These are phyloP conservation scores for Umbelopsis sp. DNA, from an alignment of 192 early-diverging fungal species.

Conservation along the genomic window DNA sequence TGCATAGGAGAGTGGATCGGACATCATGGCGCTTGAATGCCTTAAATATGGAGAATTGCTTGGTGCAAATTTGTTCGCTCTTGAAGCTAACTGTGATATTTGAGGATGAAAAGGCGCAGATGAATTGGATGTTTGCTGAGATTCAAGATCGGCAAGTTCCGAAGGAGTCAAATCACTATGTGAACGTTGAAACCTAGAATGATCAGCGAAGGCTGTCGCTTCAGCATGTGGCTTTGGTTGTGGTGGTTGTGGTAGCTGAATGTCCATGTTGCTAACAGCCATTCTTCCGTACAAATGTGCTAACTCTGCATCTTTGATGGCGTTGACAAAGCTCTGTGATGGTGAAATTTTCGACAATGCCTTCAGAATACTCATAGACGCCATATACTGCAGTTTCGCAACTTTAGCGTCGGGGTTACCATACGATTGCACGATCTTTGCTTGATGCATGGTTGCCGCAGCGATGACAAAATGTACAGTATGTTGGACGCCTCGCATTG, in stretches of 20 bases:
- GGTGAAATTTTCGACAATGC: slow-evolving; percentile 10
- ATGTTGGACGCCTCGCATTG: slow-evolving; percentile 53
- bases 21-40: slow-evolving; percentile 16
- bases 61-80: background rate
- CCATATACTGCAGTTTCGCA: slow-evolving; percentile 23
- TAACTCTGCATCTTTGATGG: slow-evolving; percentile 25
- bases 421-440: slow-evolving; percentile 13
- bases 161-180: slow-evolving; percentile 10
- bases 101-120: background rate
- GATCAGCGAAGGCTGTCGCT: background rate
- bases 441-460: slow-evolving; percentile 49
- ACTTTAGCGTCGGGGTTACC: background rate
- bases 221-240: background rate
- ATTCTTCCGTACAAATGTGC: slow-evolving; percentile 27
- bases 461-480: slow-evolving; percentile 53
- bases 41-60: background rate
- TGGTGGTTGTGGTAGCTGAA: background rate
- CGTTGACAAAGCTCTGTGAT: background rate
- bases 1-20: slow-evolving; percentile 4
- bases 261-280: slow-evolving; percentile 2
- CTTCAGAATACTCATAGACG: slow-evolving; percentile 18
- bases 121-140: background rate
- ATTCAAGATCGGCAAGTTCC: background rate
- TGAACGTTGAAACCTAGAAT: background rate
- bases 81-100: background rate